A percentile compares a stretch with the other conserved stretches of the same genome.
Evolutionary conservation across 2,329 filamentous ascomycete genomes (phyloP).

Genomic region (Aspergillus hortae): DNA sequence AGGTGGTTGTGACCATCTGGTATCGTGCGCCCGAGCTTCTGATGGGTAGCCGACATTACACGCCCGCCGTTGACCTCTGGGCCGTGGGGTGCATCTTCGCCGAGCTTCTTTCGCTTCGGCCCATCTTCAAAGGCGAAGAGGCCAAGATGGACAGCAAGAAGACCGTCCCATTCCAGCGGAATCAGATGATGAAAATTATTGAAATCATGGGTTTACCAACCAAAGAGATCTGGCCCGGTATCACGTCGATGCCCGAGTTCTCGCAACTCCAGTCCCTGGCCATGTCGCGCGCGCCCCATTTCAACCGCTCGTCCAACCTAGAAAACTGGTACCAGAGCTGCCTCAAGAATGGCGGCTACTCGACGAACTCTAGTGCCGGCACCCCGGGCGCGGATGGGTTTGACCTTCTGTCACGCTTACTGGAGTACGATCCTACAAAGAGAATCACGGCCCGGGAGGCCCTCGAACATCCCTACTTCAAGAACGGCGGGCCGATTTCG

Average conservation of each 20-base stretch:
- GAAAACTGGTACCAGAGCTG: slow-evolving; percentile 78
- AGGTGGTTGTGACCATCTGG: slow-evolving; percentile 99
- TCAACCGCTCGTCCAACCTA: slow-evolving; percentile 56
- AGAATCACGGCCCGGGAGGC: slow-evolving; percentile 84
- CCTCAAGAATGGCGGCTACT: slow-evolving; percentile 57
- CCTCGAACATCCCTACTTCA: slow-evolving; percentile 87
- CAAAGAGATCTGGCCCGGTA: slow-evolving; percentile 82
- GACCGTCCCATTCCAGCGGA: slow-evolving; percentile 92
- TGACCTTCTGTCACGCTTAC: slow-evolving; percentile 72
- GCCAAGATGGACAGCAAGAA: slow-evolving; percentile 99
- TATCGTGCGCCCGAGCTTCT: slow-evolving; percentile 94
- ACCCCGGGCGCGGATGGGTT: slow-evolving; percentile 74
- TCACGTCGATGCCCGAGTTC: slow-evolving; percentile 85
- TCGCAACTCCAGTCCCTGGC: slow-evolving; percentile 59
- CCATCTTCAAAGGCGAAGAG: slow-evolving; percentile 98
- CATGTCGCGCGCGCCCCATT: slow-evolving; percentile 42
- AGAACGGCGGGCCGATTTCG: slow-evolving; percentile 63
- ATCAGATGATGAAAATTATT: slow-evolving; percentile 98
- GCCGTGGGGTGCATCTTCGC: slow-evolving; percentile 97
- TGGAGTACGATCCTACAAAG: slow-evolving; percentile 91
- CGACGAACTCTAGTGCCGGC: slow-evolving; percentile 46
- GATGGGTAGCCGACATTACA: slow-evolving; percentile 91
- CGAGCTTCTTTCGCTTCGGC: slow-evolving; percentile 80
- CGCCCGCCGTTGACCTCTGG: slow-evolving; percentile 95
- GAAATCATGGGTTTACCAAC: slow-evolving; percentile 91